A percentile compares a stretch with the other conserved stretches of the same genome.
Conservation (phyloP, 768 basidiomycete genomes). For the Trametes cinnabarina region DNA sequence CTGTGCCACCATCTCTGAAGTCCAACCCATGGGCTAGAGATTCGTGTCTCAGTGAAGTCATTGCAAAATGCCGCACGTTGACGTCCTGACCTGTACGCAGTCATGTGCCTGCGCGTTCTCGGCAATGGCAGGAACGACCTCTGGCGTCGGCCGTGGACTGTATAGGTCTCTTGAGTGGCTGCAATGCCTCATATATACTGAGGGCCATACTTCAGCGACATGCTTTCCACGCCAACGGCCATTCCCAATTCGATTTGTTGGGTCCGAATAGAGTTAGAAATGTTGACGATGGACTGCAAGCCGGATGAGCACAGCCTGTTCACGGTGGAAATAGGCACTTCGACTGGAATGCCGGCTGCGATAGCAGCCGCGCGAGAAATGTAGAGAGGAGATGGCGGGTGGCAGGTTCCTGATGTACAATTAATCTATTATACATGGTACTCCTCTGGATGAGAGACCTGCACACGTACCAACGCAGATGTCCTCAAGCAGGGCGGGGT, state of each 20-base stretch:
- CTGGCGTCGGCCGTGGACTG: constrained; percentile 75
- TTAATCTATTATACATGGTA: neutral
- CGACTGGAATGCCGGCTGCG: constrained; percentile 83
- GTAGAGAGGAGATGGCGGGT: constrained; percentile 78
- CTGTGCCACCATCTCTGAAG: constrained; percentile 86
- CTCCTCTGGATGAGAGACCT: no score
- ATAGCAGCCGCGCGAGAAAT: constrained; percentile 84
- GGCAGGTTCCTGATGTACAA: constrained; percentile 62
- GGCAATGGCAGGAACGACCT: constrained; percentile 57
- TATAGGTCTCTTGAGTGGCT: neutral
- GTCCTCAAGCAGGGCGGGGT: constrained; percentile 73
- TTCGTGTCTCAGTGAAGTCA: neutral
- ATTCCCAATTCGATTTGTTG: constrained; percentile 87
- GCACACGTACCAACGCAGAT: constrained; percentile 80
- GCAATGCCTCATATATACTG: neutral
- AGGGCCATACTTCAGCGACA: constrained; percentile 64
- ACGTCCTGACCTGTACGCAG: constrained; percentile 58
- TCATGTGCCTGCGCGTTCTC: constrained; percentile 65
- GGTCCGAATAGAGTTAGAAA: constrained; percentile 82
- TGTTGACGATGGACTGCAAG: constrained; percentile 87
- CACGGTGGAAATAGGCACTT: constrained; percentile 85
- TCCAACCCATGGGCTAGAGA: constrained; percentile 89
- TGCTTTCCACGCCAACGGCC: constrained; percentile 80
- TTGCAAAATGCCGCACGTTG: neutral
- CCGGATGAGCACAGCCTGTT: constrained; percentile 95